Base-by-base conservation (phyloP, 345 rosid species). In the Salix brachista region DNA sequence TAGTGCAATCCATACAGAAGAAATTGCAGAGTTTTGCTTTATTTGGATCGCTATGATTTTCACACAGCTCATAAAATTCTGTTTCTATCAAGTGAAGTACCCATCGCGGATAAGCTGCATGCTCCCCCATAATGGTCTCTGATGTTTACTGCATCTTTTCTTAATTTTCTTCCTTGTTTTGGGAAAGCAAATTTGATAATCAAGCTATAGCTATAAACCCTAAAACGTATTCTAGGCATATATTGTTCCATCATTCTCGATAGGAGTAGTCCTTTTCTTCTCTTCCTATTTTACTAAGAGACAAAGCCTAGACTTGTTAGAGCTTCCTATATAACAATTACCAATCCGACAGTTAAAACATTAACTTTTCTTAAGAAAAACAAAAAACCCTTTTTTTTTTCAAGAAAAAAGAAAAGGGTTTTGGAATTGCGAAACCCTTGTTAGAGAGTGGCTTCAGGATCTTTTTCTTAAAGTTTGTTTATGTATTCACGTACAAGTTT, bases 1-100 rank as follows among this genome's bases (percentile, higher is more conserved):
- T 65, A 42, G 10, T 1, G 48, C 78, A 67, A n/a, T 67, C 52
- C 4, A 19, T 17, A 18, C 77, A 79, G 8, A 79, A 79, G 30
- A 42, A 30, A 36, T 42, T 48, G 44, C 41, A 58, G 28, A 9
- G 25, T 23, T 58, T 58, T 58, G 2, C 28, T 23, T n/a, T 9
- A 4, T 5, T 36, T 23, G 30, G 10, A 17, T 5, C 28, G 6
- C 8, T 4, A 16, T 52, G 37, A 26, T 65, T n/a, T 13, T 37
- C 6, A 48, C 78, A 74, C 0, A 14, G 26, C 19, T 8, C 65
- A 21, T 74, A 74, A 79, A 79, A 79, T 46, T 69, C 18, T 3
- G 78, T 69, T 34, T 17, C 48, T 69, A 73, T 28, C 65, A 34
- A 42, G 50, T 4, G 6, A 32, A 1, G 11, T 26, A 74, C 37